Evolutionary conservation across 2,329 filamentous ascomycete genomes (phyloP).

Genomic region (Alternaria rosae): DNA sequence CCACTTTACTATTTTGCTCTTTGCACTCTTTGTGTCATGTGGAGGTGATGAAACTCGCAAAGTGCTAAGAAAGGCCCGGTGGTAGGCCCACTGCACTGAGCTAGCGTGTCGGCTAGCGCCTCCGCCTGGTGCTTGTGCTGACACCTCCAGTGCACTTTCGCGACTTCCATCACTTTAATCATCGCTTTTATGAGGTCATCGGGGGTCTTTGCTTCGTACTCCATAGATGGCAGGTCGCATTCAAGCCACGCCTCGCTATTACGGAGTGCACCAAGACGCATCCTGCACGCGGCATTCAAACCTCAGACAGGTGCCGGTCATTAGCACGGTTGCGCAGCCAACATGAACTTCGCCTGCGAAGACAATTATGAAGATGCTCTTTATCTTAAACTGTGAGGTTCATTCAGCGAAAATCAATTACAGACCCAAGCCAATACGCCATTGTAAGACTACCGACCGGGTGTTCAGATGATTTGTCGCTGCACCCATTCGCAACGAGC

Average conservation of each 20-base stretch:
- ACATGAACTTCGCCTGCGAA: neutral
- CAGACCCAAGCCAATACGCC: neutral
- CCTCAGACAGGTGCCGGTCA: neutral
- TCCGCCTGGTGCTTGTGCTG: neutral
- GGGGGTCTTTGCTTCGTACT: neutral
- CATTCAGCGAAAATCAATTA: fast-evolving
- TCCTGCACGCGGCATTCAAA: neutral
- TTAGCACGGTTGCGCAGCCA: neutral
- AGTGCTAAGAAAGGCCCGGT: neutral
- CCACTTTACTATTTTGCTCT: neutral
- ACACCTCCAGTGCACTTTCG: neutral
- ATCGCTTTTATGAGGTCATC: neutral
- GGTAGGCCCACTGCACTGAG: neutral
- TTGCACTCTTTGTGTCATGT: neutral
- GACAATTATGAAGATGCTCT: neutral
- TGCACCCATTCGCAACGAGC: neutral
- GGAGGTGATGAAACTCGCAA: neutral
- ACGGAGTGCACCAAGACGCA: neutral
- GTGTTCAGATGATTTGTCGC: neutral
- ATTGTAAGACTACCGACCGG: neutral
- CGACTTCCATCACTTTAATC: neutral
- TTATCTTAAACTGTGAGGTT: neutral
- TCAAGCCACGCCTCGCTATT: neutral
- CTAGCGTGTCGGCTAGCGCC: conserved; percentile 1
- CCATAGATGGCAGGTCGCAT: neutral